Evolutionary conservation across 2,329 filamentous ascomycete species (phyloP).

Genomic region (Colletotrichum incanum): DNA sequence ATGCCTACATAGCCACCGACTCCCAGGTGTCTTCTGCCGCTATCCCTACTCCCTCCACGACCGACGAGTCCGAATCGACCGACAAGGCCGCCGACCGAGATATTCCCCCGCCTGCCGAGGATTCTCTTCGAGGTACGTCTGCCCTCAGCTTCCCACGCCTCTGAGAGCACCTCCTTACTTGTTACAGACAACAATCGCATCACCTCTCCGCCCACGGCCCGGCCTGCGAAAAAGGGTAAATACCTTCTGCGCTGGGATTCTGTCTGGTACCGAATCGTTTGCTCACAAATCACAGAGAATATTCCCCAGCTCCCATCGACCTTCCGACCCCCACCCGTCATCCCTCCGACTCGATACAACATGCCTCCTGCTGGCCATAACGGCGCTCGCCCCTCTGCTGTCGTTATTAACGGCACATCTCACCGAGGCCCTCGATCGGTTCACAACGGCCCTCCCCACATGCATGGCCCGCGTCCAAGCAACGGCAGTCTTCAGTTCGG

Average conservation of each 20-base stretch:
- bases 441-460: slow-evolving; percentile 53
- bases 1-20: slow-evolving; percentile 1
- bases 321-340: slow-evolving; percentile 51
- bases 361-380: slow-evolving; percentile 51
- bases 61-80: slow-evolving; percentile 31
- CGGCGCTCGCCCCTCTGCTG: slow-evolving; percentile 49
- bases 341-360: slow-evolving; percentile 57
- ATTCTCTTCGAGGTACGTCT: slow-evolving; percentile 27
- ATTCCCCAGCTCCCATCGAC: slow-evolving; percentile 6
- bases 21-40: slow-evolving; percentile 24
- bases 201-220: slow-evolving; percentile 5
- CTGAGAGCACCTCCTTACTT: slow-evolving; percentile 3
- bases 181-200: not conserved
- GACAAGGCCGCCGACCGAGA: slow-evolving; percentile 35
- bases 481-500: slow-evolving; percentile 72
- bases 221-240: slow-evolving; percentile 8
- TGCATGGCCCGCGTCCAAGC: slow-evolving; percentile 69
- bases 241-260: not conserved
- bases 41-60: slow-evolving; percentile 11
- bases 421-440: slow-evolving; percentile 52
- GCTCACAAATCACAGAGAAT: slow-evolving; percentile 27
- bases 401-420: slow-evolving; percentile 53
- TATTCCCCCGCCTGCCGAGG: not conserved
- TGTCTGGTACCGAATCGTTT: not conserved
- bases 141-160: not conserved